Conservation (phyloP, 768 basidiomycete genomes). For the Leccinum uliginosum region DNA sequence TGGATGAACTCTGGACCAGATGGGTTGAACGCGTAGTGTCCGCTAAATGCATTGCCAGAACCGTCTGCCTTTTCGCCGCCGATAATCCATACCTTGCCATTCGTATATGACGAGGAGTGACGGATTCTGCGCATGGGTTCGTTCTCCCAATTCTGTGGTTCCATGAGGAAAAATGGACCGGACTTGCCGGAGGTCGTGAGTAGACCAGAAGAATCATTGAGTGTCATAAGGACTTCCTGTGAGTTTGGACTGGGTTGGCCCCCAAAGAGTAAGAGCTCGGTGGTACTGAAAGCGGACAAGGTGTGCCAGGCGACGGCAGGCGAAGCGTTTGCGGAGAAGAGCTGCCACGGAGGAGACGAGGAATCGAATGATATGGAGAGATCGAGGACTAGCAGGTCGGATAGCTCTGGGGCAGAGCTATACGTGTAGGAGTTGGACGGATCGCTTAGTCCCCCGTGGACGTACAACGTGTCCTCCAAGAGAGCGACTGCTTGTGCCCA, state of each 20-base stretch:
- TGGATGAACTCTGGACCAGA: conserved; percentile 45
- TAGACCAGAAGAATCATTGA: conserved; percentile 59
- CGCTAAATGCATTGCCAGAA: conserved; percentile 57
- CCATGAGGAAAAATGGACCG: conserved; percentile 42
- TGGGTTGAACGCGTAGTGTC: conserved; percentile 62
- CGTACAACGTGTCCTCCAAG: conserved; percentile 54
- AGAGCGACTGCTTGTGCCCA: conserved; percentile 79
- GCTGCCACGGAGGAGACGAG: conserved; percentile 66
- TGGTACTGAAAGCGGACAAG: conserved; percentile 58
- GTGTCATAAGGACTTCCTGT: conserved; percentile 42
- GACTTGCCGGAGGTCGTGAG: conserved; percentile 41
- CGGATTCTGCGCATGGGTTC: conserved; percentile 74
- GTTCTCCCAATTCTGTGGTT: conserved; percentile 50
- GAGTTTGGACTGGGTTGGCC: conserved; percentile 67
- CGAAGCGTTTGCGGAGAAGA: conserved; percentile 45
- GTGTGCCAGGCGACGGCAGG: conserved; percentile 79
- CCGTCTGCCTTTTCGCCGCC: conserved; percentile 84
- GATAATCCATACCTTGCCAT: conserved; percentile 60
- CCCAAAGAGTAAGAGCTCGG: conserved; percentile 63
- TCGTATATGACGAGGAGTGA: conserved; percentile 55
- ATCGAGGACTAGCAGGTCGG: conserved; percentile 68
- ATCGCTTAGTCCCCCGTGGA: conserved; percentile 83
- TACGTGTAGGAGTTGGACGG: conserved; percentile 65
- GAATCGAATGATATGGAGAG: conserved; percentile 55
- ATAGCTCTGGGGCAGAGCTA: conserved; percentile 64